Evolutionary conservation across 2,329 filamentous ascomycete species (phyloP).

Genomic region (Moelleriella libera): DNA sequence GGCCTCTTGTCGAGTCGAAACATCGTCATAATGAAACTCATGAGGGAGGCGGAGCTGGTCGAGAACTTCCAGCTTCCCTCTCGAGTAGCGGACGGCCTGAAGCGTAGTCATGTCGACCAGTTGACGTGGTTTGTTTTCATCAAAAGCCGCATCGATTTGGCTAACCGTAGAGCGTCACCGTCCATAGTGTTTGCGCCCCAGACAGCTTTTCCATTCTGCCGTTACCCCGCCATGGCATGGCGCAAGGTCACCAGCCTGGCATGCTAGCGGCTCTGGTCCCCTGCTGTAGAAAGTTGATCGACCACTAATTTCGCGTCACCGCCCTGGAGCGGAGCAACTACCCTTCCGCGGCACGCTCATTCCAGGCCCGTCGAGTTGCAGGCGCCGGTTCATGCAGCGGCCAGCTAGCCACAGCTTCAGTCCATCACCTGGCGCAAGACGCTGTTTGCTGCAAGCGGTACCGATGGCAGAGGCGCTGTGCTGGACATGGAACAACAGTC

Average conservation of each 20-base stretch:
- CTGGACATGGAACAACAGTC: slow-evolving; percentile 49
- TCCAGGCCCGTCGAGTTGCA: no score
- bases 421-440: background rate
- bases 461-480: slow-evolving; percentile 11
- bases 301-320: background rate
- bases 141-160: no score
- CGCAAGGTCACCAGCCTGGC: no score
- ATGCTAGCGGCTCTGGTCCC: no score
- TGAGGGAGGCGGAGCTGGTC: slow-evolving; percentile 76
- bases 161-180: no score
- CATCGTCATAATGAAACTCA: slow-evolving; percentile 62
- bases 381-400: background rate
- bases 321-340: background rate
- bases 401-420: background rate
- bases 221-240: no score
- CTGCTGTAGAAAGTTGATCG: no score
- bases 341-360: background rate
- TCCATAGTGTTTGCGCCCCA: no score
- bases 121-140: background rate
- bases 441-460: slow-evolving; percentile 8
- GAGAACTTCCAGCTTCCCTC: slow-evolving; percentile 60
- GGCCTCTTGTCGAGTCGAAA: slow-evolving; percentile 57
- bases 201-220: no score
- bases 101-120: slow-evolving; percentile 37
- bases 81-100: slow-evolving; percentile 63